phyloP scores from a whole-genome alignment of 75 land plant genomes.

The Larix kaempferi region DNA sequence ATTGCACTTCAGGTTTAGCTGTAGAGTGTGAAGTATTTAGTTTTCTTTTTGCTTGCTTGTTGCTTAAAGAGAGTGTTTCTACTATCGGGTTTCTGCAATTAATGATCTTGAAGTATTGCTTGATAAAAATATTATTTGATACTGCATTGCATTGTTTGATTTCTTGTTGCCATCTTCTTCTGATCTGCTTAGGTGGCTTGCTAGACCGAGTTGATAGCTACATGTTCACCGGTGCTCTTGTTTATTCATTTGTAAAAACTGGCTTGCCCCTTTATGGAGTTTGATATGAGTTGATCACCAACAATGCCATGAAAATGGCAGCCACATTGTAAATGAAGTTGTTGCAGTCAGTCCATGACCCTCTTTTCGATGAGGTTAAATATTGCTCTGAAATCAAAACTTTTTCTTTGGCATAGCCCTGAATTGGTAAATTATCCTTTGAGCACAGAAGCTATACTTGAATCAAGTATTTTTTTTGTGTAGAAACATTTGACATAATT shows the following conservation, averaged over 20 bases:
- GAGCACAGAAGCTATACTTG: neutral
- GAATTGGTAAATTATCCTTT: neutral
- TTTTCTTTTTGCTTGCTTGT: neutral
- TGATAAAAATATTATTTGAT: neutral
- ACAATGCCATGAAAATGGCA: neutral
- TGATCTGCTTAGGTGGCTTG: conserved; percentile 70
- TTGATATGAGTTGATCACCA: conserved; percentile 13
- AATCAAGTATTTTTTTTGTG: neutral
- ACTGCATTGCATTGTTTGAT: neutral
- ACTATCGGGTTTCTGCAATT: neutral
- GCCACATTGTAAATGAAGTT: neutral
- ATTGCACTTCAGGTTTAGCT: neutral
- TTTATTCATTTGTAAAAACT: conserved; percentile 80
- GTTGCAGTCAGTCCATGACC: neutral
- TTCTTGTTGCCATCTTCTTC: neutral
- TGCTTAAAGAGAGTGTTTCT: neutral
- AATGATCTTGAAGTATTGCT: neutral
- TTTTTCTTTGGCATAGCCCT: neutral
- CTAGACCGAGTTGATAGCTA: conserved; percentile 96
- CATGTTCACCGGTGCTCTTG: conserved; percentile 94
- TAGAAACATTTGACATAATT: neutral
- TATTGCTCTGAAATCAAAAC: neutral
- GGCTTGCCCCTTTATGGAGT: conserved; percentile 83
- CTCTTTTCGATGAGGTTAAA: neutral
- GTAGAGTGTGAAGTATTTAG: neutral